Base-by-base conservation (phyloP, 2,329 filamentous ascomycete species). In the Setomelanomma holmii region DNA sequence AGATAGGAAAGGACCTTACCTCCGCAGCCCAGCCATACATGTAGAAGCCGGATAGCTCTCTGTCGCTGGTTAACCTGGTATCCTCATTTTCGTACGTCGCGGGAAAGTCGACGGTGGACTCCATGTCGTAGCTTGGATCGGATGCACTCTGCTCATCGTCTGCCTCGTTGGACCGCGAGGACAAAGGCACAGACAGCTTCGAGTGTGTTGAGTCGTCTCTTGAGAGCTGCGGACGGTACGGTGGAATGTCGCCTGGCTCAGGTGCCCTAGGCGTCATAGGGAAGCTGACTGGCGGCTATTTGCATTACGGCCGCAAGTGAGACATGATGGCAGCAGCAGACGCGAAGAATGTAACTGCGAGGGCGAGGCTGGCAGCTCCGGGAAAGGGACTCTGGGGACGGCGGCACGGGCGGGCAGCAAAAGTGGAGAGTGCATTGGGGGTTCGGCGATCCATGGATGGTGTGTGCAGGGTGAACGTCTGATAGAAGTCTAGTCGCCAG, bases 1-100 rank as follows among this genome's bases (percentile, higher is more conserved):
- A n/a, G 34, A n/a, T 16, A 16, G 14, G 14, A 38, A 35, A 38
- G 16, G 23, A 34, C 27, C 43, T 45, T 68, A 76, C 74, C 78
- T 99, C 95, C 17, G 93, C 92, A 20, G 95, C 95, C 82, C 96
- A 98, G 36, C 90, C 90, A 79, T 98, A 98, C 73, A 89, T 89
- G 76, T 98, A 99, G 90, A 96, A 99, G 64, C 93, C 95, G 34
- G 87, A 81, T 54, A 98, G 84, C 82, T 99, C 95, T 75, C 89
- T 93, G 64, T 79, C 79, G 74, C 90, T 96, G 8, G 95, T 98
- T 49, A 89, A 85, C n/a, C 93, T 84, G 20, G 87, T 90, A 75
- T 99, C 95, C 73, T 98, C 91, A 56, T 90, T 91, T 2, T 82
- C 81, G 73, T 96, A 96, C 51, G 85, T 82, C 48, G 84, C 78